Conservation (phyloP, 1,284 basidiomycete genomes). For the Laetiporus sulphureus region DNA sequence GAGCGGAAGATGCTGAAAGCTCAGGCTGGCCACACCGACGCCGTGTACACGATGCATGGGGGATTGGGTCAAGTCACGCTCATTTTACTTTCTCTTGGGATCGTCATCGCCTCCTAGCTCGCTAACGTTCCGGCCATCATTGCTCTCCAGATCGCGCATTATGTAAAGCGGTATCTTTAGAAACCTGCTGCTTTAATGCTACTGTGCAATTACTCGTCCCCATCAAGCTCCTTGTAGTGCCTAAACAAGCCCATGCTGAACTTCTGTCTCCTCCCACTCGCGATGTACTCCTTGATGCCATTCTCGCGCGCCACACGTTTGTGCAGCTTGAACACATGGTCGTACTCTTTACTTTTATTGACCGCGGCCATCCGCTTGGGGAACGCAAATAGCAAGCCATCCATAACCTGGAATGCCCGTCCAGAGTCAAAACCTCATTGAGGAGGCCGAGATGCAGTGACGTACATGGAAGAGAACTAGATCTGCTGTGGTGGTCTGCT, state of each 20-base stretch:
- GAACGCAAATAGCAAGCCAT: slow-evolving; percentile 40
- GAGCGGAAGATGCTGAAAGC: too few relatives aligned
- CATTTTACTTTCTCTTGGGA: too few relatives aligned
- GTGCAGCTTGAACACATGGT: slow-evolving; percentile 26
- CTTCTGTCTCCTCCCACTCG: slow-evolving; percentile 30
- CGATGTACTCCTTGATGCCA: slow-evolving; percentile 36
- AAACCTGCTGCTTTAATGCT: too few relatives aligned
- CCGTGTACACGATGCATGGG: too few relatives aligned
- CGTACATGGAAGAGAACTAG: slow-evolving; percentile 38
- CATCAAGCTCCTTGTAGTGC: slow-evolving; percentile 42
- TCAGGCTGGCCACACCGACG: too few relatives aligned
- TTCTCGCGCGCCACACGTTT: slow-evolving; percentile 27
- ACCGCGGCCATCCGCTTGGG: slow-evolving; percentile 32
- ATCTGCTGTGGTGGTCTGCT: slow-evolving; percentile 38
- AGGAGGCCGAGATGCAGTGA: neutral
- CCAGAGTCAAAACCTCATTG: neutral
- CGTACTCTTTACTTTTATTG: slow-evolving; percentile 23
- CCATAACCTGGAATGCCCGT: slow-evolving; percentile 15
- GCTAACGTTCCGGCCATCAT: too few relatives aligned
- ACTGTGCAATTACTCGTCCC: slow-evolving; percentile 22
- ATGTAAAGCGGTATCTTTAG: too few relatives aligned
- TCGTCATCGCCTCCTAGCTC: too few relatives aligned
- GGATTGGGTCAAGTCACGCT: too few relatives aligned
- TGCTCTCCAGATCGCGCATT: too few relatives aligned
- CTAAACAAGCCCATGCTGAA: slow-evolving; percentile 40